phyloP scores from a whole-genome alignment of 257 asterid species.

The Linaria vulgaris region DNA sequence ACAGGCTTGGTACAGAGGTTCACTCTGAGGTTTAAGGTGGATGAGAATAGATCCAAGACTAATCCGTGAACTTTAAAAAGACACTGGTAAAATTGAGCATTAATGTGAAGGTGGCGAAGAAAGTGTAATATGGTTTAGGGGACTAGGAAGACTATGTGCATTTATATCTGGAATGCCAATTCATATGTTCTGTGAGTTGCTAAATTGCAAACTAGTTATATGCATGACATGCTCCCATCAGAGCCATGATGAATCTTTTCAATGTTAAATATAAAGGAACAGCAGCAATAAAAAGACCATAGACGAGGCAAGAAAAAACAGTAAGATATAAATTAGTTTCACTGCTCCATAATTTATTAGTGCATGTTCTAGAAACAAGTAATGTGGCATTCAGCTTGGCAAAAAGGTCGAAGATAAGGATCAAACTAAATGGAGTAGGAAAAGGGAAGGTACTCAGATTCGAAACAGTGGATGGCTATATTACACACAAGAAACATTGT shows the following conservation, averaged over 20 bases:
- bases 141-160: not conserved
- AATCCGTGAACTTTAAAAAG: not conserved
- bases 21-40: no score
- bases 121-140: not conserved
- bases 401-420: no score
- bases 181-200: not conserved
- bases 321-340: no score
- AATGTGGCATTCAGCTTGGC: no score
- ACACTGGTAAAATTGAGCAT: not conserved
- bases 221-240: not conserved
- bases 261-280: not conserved
- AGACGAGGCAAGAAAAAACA: no score
- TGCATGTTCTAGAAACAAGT: no score
- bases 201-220: not conserved
- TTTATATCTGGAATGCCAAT: not conserved
- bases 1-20: no score
- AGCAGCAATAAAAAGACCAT: not conserved
- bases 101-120: not conserved
- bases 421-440: no score
- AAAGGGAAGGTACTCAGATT: no score
- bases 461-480: no score
- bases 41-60: not conserved
- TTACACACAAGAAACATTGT: no score
- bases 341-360: no score
- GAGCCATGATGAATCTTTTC: not conserved